Evolutionary conservation across 208 protist genomes (phyloP).

Genomic region (Porcisia deanei): DNA sequence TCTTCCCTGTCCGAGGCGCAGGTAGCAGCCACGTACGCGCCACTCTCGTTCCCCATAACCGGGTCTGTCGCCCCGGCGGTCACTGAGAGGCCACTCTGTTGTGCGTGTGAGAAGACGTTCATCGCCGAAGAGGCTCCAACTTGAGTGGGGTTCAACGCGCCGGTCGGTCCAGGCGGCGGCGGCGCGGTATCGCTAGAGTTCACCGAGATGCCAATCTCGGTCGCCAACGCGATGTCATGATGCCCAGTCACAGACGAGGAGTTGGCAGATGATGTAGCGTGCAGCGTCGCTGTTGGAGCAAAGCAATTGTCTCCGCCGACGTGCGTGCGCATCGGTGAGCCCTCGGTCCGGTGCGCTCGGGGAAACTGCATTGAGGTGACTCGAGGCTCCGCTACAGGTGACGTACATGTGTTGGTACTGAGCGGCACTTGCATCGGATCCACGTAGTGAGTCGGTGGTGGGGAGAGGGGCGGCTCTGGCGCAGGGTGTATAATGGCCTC

Average conservation of each 20-base stretch:
- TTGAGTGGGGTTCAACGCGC: conserved; percentile 19
- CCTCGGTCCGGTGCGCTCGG: neutral
- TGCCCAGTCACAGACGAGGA: conserved; percentile 1
- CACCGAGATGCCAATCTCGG: conserved; percentile 8
- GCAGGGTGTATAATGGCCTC: neutral
- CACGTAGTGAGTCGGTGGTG: neutral
- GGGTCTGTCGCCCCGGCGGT: neutral
- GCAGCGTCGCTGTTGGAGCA: neutral
- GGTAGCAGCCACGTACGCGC: neutral
- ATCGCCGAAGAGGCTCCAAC: conserved; percentile 22
- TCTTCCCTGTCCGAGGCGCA: neutral
- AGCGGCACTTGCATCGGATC: neutral
- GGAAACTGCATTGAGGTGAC: neutral
- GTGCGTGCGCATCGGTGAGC: neutral
- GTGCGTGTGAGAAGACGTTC: conserved; percentile 26
- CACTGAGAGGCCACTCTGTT: neutral
- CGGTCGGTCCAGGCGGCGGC: conserved; percentile 23
- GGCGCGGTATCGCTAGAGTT: conserved; percentile 26
- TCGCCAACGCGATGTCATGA: conserved; percentile 1
- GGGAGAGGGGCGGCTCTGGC: neutral
- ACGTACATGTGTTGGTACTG: no score
- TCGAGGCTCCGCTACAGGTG: neutral
- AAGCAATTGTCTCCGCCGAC: neutral
- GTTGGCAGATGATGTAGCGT: neutral
- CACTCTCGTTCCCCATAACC: neutral